These are phyloP conservation scores for Psophocarpus tetragonolobus DNA, from an alignment of 306 rosid genomes.

Conservation along the genomic window DNA sequence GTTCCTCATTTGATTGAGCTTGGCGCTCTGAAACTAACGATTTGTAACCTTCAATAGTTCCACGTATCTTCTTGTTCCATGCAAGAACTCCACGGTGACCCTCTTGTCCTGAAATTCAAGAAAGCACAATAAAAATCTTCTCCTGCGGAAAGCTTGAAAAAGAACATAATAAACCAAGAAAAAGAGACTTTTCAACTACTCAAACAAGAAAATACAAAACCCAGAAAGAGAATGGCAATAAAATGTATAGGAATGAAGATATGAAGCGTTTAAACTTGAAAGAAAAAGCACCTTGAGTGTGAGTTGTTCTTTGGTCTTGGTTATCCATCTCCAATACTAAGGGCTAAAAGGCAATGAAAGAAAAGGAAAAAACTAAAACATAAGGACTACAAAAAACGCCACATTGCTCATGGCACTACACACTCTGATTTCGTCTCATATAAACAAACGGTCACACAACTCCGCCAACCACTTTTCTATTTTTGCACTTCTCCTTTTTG, in stretches of 20 bases:
- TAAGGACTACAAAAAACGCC: background rate
- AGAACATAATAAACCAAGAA: background rate
- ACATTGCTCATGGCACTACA: background rate
- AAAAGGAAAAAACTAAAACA: background rate
- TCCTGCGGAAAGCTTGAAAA: background rate
- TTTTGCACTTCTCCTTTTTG: background rate
- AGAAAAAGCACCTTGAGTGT: conserved; percentile 31
- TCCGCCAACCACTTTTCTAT: background rate
- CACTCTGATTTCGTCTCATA: background rate
- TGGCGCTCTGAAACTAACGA: conserved; percentile 37
- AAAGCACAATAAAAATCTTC: background rate
- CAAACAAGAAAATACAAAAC: conserved; percentile 7
- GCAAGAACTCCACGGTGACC: conserved; percentile 48
- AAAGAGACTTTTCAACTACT: conserved; percentile 11
- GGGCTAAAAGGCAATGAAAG: background rate
- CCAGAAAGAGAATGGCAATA: conserved; percentile 3
- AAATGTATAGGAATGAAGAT: background rate
- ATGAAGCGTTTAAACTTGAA: background rate
- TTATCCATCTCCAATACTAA: conserved; percentile 28
- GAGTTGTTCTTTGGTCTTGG: conserved; percentile 26
- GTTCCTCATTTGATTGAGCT: conserved; percentile 51
- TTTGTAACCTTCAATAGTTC: conserved; percentile 69
- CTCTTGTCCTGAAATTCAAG: conserved; percentile 45
- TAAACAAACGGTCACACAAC: background rate
- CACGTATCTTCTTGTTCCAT: conserved; percentile 90